phyloP scores from a whole-genome alignment of 1,284 basidiomycete genomes.

The Heterobasidion annosum region DNA sequence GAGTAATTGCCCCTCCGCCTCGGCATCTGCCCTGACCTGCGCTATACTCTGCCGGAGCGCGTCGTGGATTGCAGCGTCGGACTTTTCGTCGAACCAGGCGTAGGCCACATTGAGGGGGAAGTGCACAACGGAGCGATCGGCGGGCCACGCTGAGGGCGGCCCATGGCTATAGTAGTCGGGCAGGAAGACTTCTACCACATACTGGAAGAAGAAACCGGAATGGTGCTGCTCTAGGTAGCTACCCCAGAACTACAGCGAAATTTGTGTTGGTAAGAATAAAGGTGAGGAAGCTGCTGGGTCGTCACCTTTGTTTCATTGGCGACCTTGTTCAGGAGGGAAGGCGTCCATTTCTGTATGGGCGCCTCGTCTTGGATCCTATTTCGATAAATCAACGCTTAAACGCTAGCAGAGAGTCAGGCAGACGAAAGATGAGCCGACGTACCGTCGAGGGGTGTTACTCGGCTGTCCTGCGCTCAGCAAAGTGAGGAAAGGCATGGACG shows the following conservation, averaged over 20 bases:
- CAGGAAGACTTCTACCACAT: slow-evolving; percentile 9
- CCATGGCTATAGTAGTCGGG: slow-evolving; percentile 5
- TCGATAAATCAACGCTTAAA: not conserved
- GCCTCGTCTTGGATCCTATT: not conserved
- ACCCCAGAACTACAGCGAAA: slow-evolving; percentile 7
- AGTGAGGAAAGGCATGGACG: slow-evolving; percentile 14
- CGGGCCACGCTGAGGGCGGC: slow-evolving; percentile 7
- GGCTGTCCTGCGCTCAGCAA: not conserved
- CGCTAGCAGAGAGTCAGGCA: not conserved
- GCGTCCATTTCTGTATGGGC: not conserved
- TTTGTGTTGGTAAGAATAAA: not conserved
- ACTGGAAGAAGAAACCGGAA: not conserved
- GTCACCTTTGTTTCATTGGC: not conserved
- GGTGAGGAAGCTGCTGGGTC: not conserved
- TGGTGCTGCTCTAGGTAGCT: not conserved
- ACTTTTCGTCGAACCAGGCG: slow-evolving; percentile 1
- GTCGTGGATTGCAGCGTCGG: not conserved
- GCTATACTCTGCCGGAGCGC: slow-evolving; percentile 1
- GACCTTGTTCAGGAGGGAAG: not conserved
- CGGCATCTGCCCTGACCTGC: slow-evolving; percentile 27
- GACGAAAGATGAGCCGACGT: not conserved
- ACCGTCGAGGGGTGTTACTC: not conserved
- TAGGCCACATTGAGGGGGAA: slow-evolving; percentile 1
- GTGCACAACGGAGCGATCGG: slow-evolving; percentile 4
- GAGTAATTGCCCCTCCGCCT: slow-evolving; percentile 32